Evolutionary conservation across 768 basidiomycete species (phyloP).

Genomic region (Psilocybe cyanescens): DNA sequence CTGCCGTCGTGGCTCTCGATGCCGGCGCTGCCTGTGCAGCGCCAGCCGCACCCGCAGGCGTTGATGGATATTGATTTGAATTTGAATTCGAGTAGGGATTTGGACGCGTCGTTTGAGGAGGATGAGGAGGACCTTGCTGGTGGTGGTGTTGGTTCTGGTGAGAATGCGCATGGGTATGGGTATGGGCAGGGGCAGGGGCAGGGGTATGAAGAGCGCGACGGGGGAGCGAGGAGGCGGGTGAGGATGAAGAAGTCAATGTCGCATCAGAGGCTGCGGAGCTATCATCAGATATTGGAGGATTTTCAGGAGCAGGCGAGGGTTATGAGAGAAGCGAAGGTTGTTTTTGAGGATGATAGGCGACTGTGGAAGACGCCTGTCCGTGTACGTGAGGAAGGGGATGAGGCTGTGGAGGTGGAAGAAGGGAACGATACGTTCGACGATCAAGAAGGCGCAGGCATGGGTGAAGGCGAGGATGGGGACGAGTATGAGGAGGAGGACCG

Average conservation of each 20-base stretch:
- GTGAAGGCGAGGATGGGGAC: constrained; percentile 1
- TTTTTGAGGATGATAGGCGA: neutral
- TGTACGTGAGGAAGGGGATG: neutral
- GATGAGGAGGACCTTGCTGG: constrained; percentile 4
- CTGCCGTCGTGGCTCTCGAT: constrained; percentile 61
- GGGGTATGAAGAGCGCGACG: constrained; percentile 19
- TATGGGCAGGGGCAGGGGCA: neutral
- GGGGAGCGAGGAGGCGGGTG: constrained; percentile 32
- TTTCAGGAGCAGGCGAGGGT: constrained; percentile 45
- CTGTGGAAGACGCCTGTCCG: no score
- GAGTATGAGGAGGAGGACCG: constrained; percentile 21
- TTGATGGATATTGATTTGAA: constrained; percentile 51
- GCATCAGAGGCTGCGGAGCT: constrained; percentile 61
- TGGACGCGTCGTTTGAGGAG: constrained; percentile 14
- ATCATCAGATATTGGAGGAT: constrained; percentile 68
- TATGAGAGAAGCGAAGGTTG: constrained; percentile 7
- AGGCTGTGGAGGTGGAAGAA: neutral
- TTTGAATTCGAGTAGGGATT: constrained; percentile 29
- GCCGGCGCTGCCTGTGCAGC: constrained; percentile 48
- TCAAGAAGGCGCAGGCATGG: neutral
- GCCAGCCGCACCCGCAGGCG: constrained; percentile 41
- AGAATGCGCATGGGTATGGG: constrained; percentile 3
- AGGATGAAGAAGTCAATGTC: constrained; percentile 21
- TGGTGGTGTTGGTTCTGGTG: neutral
- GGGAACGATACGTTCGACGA: neutral